Base-by-base conservation (phyloP, 345 rosid species). In the Punica granatum region DNA sequence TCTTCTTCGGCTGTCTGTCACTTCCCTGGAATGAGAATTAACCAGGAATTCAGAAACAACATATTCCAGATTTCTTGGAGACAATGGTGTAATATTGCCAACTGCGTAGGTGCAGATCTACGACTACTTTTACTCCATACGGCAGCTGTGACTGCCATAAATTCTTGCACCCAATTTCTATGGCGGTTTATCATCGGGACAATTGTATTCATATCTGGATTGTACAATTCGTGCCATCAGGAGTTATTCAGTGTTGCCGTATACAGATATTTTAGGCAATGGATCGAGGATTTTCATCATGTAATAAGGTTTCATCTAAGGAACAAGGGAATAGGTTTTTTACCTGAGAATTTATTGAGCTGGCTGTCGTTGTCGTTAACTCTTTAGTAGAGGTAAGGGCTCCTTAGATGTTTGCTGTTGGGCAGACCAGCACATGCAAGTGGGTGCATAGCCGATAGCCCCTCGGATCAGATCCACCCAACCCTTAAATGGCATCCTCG, bases 321-420 rank as follows among this genome's bases (percentile, higher is more conserved):
- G n/a, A n/a, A n/a, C n/a, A n/a, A n/a, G n/a, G n/a, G n/a, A n/a
- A n/a, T n/a, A n/a, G n/a, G n/a, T 37, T 37, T 37, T 37, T 37
- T 37, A 37, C 41, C 5, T 11, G 58, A 11, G 61, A 56, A 56
- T 56, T 56, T 7, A 56, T 10, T 56, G 61, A 56, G 10, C 61
- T 56, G 61, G 61, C 33, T 26, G 33, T 56, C 19, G 5, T 12
- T 51, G 28, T 6, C 58, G 12, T n/a, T 10, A 51, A 51, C 58
- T 51, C 58, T 51, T 51, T n/a, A n/a, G 25, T 7, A 9, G 30
- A 23, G 61, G 26, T 30, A 14, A 56, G 33, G 61, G n/a, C 61
- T 56, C 61, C 34, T 49, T n/a, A 26, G 13, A 30, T 56, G 61
- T 56, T 28, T 56, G 61, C 34, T 56, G 61, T 28, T 56, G 61